Evolutionary conservation across 2,329 filamentous ascomycete species (phyloP), one percentile per base, ranked within the genome.

Genomic region (Chrysoporthe puriensis): DNA sequence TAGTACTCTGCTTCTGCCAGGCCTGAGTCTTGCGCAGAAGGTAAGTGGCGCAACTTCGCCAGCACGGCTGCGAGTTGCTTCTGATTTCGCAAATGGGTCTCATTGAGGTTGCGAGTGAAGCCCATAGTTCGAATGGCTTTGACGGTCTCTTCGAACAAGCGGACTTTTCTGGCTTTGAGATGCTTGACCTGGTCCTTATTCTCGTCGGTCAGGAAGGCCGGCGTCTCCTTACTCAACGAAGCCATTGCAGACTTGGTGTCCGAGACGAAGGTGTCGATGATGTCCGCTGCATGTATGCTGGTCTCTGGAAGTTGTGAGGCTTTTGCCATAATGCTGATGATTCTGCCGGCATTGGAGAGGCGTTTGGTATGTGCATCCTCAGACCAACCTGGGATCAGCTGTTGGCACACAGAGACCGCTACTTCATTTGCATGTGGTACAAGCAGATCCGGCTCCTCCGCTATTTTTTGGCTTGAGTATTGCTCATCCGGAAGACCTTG

Each of bases 121-220:
- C 96, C 96, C 95, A 99, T 98, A 67, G 90, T 87, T 46, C 93
- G 89, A 40, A 97, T 82, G 32, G 90, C 88, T 74, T 92, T 94
- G 71, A 99, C 81, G 0, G 92, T 94, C 73, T 98, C 95, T 0
- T 93, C 92, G 73, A 97, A 96, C 16, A 98, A 85, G 73, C 94
- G 94, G 56, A 93, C 89, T 80, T 99, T 99, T 73, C 93, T 88
- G 2, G 88, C 89, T 82, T 97, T 98, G 72, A 98, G 87, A 77
- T 97, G 93, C 78, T 96, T 94, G 69, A 97, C 88, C 18, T 86
- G 78, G 13, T 90, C 86, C 76, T 94, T 95, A 77, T 96, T 97
- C 56, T 97, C 94, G 36, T 97, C 92, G 0, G 87, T 97, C 58
- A 97, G 80, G n/a, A 85, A 84, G 0, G 86, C 82, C 0, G 96